Percentiles rank a stretch among this genome's conserved stretches.
These are phyloP conservation scores for Meripilus lineatus DNA, from an alignment of 1,284 basidiomycete species.

Conservation along the genomic window DNA sequence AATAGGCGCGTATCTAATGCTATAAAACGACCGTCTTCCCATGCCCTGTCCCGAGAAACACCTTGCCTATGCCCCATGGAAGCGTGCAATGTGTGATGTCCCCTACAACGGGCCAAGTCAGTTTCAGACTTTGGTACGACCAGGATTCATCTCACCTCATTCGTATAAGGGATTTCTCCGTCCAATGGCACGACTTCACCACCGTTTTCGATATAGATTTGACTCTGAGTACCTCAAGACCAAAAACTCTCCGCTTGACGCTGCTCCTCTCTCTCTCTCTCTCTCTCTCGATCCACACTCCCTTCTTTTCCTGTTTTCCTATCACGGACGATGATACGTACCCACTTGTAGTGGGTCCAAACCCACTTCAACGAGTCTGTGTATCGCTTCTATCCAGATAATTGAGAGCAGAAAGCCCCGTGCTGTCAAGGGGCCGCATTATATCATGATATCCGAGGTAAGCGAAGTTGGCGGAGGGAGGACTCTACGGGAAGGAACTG, in stretches of 20 bases:
- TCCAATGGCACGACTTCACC: conserved; percentile 19
- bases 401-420: too few species aligned
- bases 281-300: conserved; percentile 46
- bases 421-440: conserved; percentile 9
- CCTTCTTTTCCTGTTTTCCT: conserved; percentile 40
- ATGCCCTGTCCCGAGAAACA: conserved; percentile 40
- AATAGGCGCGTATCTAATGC: too few species aligned
- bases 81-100: conserved; percentile 45
- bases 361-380: conserved; percentile 14
- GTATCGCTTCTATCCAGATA: not conserved
- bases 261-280: too few species aligned
- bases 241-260: conserved; percentile 33
- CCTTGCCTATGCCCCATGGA: conserved; percentile 39
- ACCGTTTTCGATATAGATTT: conserved; percentile 6
- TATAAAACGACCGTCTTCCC: conserved; percentile 30
- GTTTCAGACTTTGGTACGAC: not conserved
- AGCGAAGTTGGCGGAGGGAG: conserved; percentile 25
- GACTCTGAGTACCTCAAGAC: conserved; percentile 22
- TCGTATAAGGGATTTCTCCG: conserved; percentile 33
- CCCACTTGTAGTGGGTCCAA: conserved; percentile 25
- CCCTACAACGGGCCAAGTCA: conserved; percentile 27
- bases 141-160: conserved; percentile 32
- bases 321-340: conserved; percentile 43
- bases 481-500: conserved; percentile 6
- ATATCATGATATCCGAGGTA: conserved; percentile 29